A percentile compares a stretch with the other conserved stretches of the same genome.
phyloP scores from a whole-genome alignment of 1,284 basidiomycete species.

The Sparassis latifolia region DNA sequence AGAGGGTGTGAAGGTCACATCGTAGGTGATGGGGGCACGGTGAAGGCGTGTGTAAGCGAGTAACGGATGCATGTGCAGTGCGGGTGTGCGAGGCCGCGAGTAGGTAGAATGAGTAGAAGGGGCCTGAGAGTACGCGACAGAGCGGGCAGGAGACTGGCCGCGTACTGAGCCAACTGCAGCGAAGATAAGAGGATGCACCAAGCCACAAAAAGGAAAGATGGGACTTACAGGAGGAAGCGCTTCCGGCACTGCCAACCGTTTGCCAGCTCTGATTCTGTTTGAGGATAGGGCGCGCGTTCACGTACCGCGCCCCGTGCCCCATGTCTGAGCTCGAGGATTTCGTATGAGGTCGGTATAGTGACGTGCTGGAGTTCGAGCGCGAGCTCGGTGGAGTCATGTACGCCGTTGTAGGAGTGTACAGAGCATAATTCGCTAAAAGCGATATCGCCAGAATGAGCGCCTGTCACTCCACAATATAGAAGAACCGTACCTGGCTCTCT shows the following conservation, averaged over 20 bases:
- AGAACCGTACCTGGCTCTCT: slow-evolving; percentile 20
- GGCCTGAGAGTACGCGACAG: slow-evolving; percentile 12
- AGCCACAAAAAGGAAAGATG: slow-evolving; percentile 1
- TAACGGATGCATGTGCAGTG: slow-evolving; percentile 57
- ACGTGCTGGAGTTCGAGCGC: slow-evolving; percentile 42
- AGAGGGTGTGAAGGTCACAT: slow-evolving; percentile 51
- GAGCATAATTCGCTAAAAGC: slow-evolving; percentile 11
- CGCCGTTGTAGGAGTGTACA: slow-evolving; percentile 20
- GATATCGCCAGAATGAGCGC: slow-evolving; percentile 2
- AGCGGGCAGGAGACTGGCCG: slow-evolving; percentile 5
- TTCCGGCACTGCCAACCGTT: slow-evolving; percentile 28
- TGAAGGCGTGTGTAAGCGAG: slow-evolving; percentile 48
- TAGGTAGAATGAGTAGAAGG: slow-evolving; percentile 22
- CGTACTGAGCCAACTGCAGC: slow-evolving; percentile 14
- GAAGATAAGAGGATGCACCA: slow-evolving; percentile 1
- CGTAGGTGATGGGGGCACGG: slow-evolving; percentile 55
- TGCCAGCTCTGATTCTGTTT: slow-evolving; percentile 39
- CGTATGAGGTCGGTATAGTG: slow-evolving; percentile 27
- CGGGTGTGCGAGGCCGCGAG: slow-evolving; percentile 32
- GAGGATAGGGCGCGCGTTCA: slow-evolving; percentile 30
- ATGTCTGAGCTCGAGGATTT: slow-evolving; percentile 24
- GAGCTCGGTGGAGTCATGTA: slow-evolving; percentile 32
- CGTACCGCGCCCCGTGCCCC: slow-evolving; percentile 15
- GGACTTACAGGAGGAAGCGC: slow-evolving; percentile 26
- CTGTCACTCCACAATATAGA: neutral